These are phyloP conservation scores for Auricularia cornea DNA, from an alignment of 768 basidiomycete species.

Conservation along the genomic window DNA sequence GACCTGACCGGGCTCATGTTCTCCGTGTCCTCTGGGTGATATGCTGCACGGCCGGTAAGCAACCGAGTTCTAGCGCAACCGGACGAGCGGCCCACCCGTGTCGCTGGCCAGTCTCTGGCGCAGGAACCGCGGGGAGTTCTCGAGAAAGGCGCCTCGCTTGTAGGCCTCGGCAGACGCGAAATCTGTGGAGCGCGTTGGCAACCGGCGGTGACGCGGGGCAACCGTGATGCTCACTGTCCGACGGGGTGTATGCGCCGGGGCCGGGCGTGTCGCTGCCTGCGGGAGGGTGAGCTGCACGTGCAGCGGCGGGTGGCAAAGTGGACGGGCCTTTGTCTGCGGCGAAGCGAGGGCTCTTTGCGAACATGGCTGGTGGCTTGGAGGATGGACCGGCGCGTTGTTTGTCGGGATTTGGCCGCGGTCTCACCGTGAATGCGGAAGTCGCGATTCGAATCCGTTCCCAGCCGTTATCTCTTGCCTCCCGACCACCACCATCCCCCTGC, in stretches of 20 bases:
- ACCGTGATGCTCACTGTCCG: constrained; percentile 25
- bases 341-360: constrained; percentile 43
- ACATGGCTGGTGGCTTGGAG: constrained; percentile 23
- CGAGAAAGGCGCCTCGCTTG: constrained; percentile 51
- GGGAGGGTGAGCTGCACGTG: constrained; percentile 3
- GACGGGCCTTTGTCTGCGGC: constrained; percentile 30
- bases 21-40: background rate
- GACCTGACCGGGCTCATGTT: background rate
- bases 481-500: background rate
- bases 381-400: background rate
- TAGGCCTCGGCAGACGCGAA: constrained; percentile 29
- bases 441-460: background rate
- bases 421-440: too few relatives aligned
- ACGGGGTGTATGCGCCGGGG: constrained; percentile 39
- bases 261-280: constrained; percentile 45
- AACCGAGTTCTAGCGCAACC: background rate
- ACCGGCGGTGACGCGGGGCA: background rate
- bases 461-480: background rate
- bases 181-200: background rate
- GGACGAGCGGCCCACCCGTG: constrained; percentile 28
- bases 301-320: background rate
- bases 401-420: background rate
- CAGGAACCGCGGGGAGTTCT: constrained; percentile 45
- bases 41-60: background rate
- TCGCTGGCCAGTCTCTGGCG: constrained; percentile 35